These are phyloP conservation scores for Penicillium aurantiogriseum DNA, from an alignment of 2,329 filamentous ascomycete species.

Conservation along the genomic window DNA sequence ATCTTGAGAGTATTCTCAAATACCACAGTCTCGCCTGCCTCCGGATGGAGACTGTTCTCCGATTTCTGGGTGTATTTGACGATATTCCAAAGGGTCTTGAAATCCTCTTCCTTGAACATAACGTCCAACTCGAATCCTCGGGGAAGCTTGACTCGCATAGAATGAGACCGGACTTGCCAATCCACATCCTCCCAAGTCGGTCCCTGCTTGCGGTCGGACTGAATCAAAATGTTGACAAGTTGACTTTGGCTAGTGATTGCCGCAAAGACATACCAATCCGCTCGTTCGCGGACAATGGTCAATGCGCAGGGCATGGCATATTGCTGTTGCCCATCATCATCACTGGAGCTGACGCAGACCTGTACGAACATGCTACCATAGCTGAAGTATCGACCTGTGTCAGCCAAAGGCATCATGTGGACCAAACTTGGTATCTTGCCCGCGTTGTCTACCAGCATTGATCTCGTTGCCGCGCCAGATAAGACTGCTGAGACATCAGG, in stretches of 20 bases:
- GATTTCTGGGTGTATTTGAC: conserved; percentile 81
- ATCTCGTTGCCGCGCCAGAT: conserved; percentile 54
- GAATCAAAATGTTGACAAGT: conserved; percentile 71
- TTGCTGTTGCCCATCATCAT: conserved; percentile 63
- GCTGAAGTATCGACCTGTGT: conserved; percentile 70
- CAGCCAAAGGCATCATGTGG: conserved; percentile 72
- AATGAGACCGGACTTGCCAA: conserved; percentile 68
- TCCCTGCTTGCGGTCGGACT: conserved; percentile 64
- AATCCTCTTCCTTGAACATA: conserved; percentile 73
- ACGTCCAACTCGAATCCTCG: conserved; percentile 72
- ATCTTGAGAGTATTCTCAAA: conserved; percentile 68
- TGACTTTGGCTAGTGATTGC: conserved; percentile 77
- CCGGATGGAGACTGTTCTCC: conserved; percentile 66
- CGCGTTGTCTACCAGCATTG: conserved; percentile 48
- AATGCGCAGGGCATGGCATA: conserved; percentile 72
- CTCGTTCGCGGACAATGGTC: conserved; percentile 69
- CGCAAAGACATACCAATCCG: conserved; percentile 68
- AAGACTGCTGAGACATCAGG: conserved; percentile 70
- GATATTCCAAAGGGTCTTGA: conserved; percentile 74
- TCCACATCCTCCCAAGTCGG: conserved; percentile 78
- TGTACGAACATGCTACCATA: conserved; percentile 77
- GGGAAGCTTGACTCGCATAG: conserved; percentile 68
- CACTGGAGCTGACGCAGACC: conserved; percentile 67
- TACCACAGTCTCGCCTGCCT: conserved; percentile 66
- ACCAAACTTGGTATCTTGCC: conserved; percentile 53